Evolutionary conservation across 352 stramenopile genomes (phyloP), one percentile per base, ranked within the genome.

Genomic region (Globisporangium spiculum): DNA sequence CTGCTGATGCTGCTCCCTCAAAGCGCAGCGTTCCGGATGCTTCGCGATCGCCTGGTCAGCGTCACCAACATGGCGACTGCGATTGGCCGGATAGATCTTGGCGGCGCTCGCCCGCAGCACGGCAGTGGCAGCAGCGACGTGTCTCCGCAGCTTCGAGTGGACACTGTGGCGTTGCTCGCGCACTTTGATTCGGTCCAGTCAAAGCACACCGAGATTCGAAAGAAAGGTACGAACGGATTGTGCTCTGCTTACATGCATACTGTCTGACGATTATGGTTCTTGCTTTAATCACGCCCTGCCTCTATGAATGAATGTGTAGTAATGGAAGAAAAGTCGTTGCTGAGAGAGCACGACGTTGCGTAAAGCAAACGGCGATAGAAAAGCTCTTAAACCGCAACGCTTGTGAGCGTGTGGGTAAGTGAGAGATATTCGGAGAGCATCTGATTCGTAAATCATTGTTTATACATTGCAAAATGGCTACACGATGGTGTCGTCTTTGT

Each of bases 1-100:
- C 77, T 99, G 32, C 74, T 99, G 22, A 99, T 99, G 96, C 81
- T 99, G 41, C 73, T 99, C 4, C 98, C 97, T 7, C 97, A 99
- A 59, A 96, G 89, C 63, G 78, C 89, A 10, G 89, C 89, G 4
- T 96, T 95, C 67, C 82, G 86, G 20, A 93, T 94, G 59, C 67
- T 96, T 20, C 85, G 89, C 12, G 89, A 96, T 54, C 87, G 89
- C 16, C 74, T 96, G 14, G 87, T 88, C 22, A 93, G 86, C 65
- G 87, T 96, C 27, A 96, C 89, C 27, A 93, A 89, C 70, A 96
- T 96, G 89, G 84, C 89, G 22, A 95, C 85, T 20, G 82, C 87
- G 3, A 94, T 96, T 41, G 86, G 80, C 14, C 81, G 81, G 68
- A 90, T 92, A 76, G 83, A 90, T 63, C 75, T 90, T n/a, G 78